These are phyloP conservation scores for Arthrobotrys pseudoclavata DNA, from an alignment of 2,329 filamentous ascomycete species.

Conservation along the genomic window DNA sequence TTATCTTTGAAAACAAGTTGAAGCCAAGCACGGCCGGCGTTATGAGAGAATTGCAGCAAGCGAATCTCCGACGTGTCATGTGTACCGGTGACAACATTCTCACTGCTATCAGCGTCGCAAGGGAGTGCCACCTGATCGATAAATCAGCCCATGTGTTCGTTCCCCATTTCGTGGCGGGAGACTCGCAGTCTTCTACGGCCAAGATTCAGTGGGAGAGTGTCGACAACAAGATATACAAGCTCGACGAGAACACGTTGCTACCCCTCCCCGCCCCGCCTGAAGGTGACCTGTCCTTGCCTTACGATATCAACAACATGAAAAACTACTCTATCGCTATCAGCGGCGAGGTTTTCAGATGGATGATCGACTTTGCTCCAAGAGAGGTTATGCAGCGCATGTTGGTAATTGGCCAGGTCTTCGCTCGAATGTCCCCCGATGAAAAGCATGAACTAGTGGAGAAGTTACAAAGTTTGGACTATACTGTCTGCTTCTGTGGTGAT, in stretches of 20 bases:
- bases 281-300: slow-evolving; percentile 84
- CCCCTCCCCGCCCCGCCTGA: slow-evolving; percentile 79
- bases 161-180: slow-evolving; percentile 85
- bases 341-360: slow-evolving; percentile 96
- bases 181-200: slow-evolving; percentile 79
- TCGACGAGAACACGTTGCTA: slow-evolving; percentile 84
- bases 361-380: slow-evolving; percentile 89
- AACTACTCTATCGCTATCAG: slow-evolving; percentile 92
- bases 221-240: slow-evolving; percentile 82
- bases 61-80: slow-evolving; percentile 92
- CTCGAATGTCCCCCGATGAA: slow-evolving; percentile 98
- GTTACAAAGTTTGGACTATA: slow-evolving; percentile 94
- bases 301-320: slow-evolving; percentile 82
- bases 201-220: slow-evolving; percentile 91
- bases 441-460: slow-evolving; percentile 98
- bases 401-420: slow-evolving; percentile 90
- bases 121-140: slow-evolving; percentile 87
- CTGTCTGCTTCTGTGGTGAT: slow-evolving; percentile 94
- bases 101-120: slow-evolving; percentile 93
- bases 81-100: slow-evolving; percentile 98
- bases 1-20: slow-evolving; percentile 98
- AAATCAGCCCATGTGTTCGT: slow-evolving; percentile 89
- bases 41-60: slow-evolving; percentile 82
- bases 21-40: slow-evolving; percentile 87
- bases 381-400: slow-evolving; percentile 88